Evolutionary conservation across 108 stramenopile species (phyloP), one percentile per base, ranked within the genome.

Genomic region (Nannochloropsis oceanica): DNA sequence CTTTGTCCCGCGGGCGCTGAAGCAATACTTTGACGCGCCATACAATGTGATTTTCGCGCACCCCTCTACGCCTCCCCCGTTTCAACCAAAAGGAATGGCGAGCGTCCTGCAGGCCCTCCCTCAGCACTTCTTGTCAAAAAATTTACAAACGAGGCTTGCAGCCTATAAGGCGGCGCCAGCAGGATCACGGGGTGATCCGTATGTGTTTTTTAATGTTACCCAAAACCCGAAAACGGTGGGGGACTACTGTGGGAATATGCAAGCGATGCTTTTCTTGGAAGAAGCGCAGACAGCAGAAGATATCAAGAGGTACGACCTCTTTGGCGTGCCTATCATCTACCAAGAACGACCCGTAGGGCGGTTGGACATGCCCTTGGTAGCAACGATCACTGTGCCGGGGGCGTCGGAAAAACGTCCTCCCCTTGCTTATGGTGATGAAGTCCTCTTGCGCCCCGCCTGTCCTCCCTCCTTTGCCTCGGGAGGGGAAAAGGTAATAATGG

Each of bases 401-500:
- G 84, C 79, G 13, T 13, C 84, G 81, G 87, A 88, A 80, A 81
- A 81, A 25, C 42, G 87, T 46, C 87, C 87, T 20, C 27, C 84
- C 80, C 46, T 88, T 42, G 84, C 82, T 26, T 82, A 84, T 25
- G 87, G 87, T 5, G 87, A 88, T 73, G 80, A 80, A 20, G 87
- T 88, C 50, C 44, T 81, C 34, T 84, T 88, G 11, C 42, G 87
- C 43, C 86, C 86, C 18, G n/a, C 22, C 59, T 10, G 7, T n/a
- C 59, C 59, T n/a, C 22, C 59, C 22, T 8, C 59, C 86, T 8
- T n/a, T 82, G 24, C 80, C 34, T 13, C 5, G 25, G 84, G 79
- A 20, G 24, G 25, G 25, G 25, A 44, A 34, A 27, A 26, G 12
- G 43, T 42, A 27, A 43, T 82, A 12, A 43, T 43, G 13, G 26